These are phyloP conservation scores for Penicillium parvum DNA, from an alignment of 495 filamentous ascomycete species.

Conservation along the genomic window DNA sequence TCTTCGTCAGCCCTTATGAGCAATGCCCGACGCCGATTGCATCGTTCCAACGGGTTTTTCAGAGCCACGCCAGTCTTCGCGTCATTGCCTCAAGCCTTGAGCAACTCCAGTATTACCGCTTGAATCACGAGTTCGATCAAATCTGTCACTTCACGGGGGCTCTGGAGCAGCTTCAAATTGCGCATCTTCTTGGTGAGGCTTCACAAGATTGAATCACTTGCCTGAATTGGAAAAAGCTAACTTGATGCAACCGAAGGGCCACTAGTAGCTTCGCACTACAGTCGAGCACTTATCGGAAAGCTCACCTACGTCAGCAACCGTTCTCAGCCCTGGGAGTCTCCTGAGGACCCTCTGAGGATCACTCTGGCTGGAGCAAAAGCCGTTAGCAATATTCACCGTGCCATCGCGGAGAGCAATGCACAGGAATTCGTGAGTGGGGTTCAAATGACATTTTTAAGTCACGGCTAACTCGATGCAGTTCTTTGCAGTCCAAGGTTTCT, in stretches of 20 bases:
- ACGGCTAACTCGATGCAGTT: background rate
- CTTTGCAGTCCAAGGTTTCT: background rate
- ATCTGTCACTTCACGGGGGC: background rate
- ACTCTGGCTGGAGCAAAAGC: too few species aligned
- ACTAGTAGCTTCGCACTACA: too few species aligned
- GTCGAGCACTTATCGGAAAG: too few species aligned
- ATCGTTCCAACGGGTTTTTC: background rate
- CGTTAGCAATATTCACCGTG: too few species aligned
- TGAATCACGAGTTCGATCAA: slow-evolving; percentile 6
- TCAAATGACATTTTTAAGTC: too few species aligned
- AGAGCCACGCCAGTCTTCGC: background rate
- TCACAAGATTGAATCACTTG: background rate
- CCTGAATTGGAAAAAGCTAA: background rate
- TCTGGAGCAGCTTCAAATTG: slow-evolving; percentile 7
- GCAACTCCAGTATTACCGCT: slow-evolving; percentile 17
- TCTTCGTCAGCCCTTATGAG: slow-evolving; percentile 14
- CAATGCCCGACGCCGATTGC: slow-evolving; percentile 10
- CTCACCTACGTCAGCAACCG: too few species aligned
- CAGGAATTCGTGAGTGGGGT: too few species aligned
- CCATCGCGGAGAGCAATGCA: too few species aligned
- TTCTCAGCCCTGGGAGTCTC: too few species aligned
- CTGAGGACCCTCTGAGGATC: too few species aligned
- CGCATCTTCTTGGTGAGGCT: slow-evolving; percentile 6
- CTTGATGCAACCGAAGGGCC: background rate
- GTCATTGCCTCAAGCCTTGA: slow-evolving; percentile 14